Conservation (phyloP, 192 early-diverging fungal species). For the Coemansia biformis region DNA sequence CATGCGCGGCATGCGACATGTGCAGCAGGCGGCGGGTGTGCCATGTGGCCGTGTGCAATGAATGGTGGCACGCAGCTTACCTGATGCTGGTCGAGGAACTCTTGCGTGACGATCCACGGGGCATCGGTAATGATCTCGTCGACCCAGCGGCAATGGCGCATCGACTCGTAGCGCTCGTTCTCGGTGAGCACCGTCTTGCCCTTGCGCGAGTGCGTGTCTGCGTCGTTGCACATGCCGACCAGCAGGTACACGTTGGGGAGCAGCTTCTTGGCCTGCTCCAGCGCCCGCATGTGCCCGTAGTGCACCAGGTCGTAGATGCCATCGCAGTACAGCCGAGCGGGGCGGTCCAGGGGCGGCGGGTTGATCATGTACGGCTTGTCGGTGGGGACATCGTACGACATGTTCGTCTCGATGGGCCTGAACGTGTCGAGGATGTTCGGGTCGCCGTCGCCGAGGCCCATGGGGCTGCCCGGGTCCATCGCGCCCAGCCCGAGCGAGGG, state of each 20-base stretch:
- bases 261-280: slow-evolving; percentile 79
- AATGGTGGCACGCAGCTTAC: slow-evolving; percentile 21
- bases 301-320: slow-evolving; percentile 85
- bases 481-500: slow-evolving; percentile 11
- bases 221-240: slow-evolving; percentile 73
- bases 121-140: slow-evolving; percentile 73
- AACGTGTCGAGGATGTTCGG: slow-evolving; percentile 30
- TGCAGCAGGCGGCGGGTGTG: too few relatives aligned
- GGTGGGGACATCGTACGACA: slow-evolving; percentile 29
- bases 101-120: slow-evolving; percentile 72
- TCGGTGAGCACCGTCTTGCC: slow-evolving; percentile 80
- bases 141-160: slow-evolving; percentile 81
- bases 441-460: slow-evolving; percentile 45
- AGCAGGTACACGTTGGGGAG: slow-evolving; percentile 71
- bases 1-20: too few relatives aligned
- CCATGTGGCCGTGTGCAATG: too few relatives aligned
- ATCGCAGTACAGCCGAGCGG: slow-evolving; percentile 78
- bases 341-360: slow-evolving; percentile 60
- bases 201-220: slow-evolving; percentile 68
- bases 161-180: slow-evolving; percentile 67
- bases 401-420: slow-evolving; percentile 38
- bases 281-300: slow-evolving; percentile 72
- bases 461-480: slow-evolving; percentile 38
- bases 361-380: slow-evolving; percentile 57
- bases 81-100: slow-evolving; percentile 67